Conservation (phyloP, 441 rosid species). For the Gossypium davidsonii region DNA sequence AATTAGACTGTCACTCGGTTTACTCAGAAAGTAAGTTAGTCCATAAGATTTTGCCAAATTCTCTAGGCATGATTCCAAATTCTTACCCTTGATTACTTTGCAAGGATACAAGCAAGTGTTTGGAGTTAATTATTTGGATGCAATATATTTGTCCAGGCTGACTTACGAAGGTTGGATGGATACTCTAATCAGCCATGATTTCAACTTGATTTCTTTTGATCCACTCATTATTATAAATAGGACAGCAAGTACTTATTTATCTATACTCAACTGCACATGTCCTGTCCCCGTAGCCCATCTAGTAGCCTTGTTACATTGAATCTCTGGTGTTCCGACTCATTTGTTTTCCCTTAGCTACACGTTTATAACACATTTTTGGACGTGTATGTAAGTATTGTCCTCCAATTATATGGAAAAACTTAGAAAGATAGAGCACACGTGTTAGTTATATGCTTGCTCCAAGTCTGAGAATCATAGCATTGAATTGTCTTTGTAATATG, state of each 20-base stretch:
- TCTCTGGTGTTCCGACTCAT: not conserved
- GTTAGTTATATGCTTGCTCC: not conserved
- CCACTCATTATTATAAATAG: not conserved
- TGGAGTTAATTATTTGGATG: not conserved
- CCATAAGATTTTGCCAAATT: too few species aligned
- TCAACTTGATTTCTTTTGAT: not conserved
- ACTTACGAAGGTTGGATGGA: not conserved
- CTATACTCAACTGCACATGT: too few species aligned
- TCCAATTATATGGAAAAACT: not conserved
- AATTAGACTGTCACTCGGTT: not conserved
- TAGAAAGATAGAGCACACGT: not conserved
- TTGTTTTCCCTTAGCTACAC: too few species aligned
- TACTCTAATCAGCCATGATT: constrained; percentile 3
- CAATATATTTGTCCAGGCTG: not conserved
- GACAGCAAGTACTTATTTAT: not conserved
- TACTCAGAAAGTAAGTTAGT: too few species aligned
- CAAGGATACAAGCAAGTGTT: not conserved
- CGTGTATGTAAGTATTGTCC: not conserved
- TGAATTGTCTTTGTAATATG: not conserved
- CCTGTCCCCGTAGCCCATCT: not conserved
- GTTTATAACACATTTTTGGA: too few species aligned
- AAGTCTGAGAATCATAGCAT: not conserved
- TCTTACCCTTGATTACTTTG: too few species aligned
- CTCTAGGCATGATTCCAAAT: too few species aligned
- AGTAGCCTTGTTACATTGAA: not conserved